Base-by-base conservation (phyloP, 1,284 basidiomycete genomes). In the Melampsora americana region DNA sequence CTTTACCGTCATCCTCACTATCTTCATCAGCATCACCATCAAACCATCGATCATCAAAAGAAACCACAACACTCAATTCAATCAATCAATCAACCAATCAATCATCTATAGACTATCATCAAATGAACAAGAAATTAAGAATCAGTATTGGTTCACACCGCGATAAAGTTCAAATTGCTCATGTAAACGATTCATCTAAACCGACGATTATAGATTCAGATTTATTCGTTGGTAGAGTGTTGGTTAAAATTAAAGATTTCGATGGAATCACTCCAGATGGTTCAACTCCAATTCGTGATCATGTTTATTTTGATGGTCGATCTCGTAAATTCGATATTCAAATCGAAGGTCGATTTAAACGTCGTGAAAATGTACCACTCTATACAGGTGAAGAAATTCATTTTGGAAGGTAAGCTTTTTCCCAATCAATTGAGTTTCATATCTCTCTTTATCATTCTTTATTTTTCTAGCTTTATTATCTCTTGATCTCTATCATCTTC, bases 321-420 rank as follows among this genome's bases (percentile, higher is more conserved):
- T 80, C 80, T 1, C 78, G 84, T 60, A 82, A 82, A 66, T 85
- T 84, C 68, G 82, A 81, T 72, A 84, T 85, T 69, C 81, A 84
- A 73, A 84, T 85, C 77, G 84, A 85, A 71, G 84, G 84, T 7
- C 79, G 83, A 14, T 85, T 84, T 81, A 84, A 84, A 67, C 53
- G 35, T 7, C 62, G 80, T 16, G 53, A 69, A 0, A 80, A 79
- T 12, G 77, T 78, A 32, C 44, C 56, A 62, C 79, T 79, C 6
- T 82, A 82, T 67, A 65, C 72, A 2, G 80, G 79, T 39, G 80
- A 81, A 39, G 81, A 82, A 74, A 69, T 82, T 53, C 77, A 79
- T 46, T 80, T 80, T 39, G 79, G 79, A 60, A 76, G 73, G 73
- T 76, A 62, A 23, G 28, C n/a, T 66, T 30, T 26, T 16, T n/a